Evolutionary conservation across 805 yeast species (phyloP).

Genomic region (Metschnikowia borealis): DNA sequence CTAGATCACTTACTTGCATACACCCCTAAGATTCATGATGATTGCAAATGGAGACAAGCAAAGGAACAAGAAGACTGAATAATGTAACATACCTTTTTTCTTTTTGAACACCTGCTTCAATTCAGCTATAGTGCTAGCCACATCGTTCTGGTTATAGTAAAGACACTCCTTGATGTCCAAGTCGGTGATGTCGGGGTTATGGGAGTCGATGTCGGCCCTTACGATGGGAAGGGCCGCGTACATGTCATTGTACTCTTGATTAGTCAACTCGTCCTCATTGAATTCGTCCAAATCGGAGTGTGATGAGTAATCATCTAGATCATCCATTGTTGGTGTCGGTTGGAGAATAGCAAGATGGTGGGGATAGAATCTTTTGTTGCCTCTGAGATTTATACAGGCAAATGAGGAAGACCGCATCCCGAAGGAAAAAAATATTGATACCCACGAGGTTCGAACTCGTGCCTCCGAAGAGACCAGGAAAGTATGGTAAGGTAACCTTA

Average conservation of each 20-base stretch:
- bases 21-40: conserved; percentile 3
- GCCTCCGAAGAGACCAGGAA: conserved; percentile 31
- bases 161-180: conserved; percentile 53
- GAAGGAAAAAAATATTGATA: conserved; percentile 18
- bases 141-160: conserved; percentile 55
- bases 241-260: conserved; percentile 42
- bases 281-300: conserved; percentile 31
- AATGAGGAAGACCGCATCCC: no score
- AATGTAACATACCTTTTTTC: conserved; percentile 43
- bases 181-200: conserved; percentile 44
- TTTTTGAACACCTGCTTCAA: conserved; percentile 31
- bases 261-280: conserved; percentile 34
- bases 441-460: conserved; percentile 30
- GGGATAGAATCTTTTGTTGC: not conserved
- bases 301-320: conserved; percentile 21
- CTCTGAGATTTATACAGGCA: not conserved
- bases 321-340: conserved; percentile 9
- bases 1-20: conserved; percentile 5
- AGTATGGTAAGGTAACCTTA: conserved; percentile 26
- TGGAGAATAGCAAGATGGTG: not conserved
- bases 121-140: conserved; percentile 49
- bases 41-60: not conserved
- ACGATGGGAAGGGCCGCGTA: conserved; percentile 42
- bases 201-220: conserved; percentile 33
- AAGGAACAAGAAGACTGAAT: not conserved